These are phyloP conservation scores for Starmerella stigmatis DNA, from an alignment of 805 yeast species.

Conservation along the genomic window DNA sequence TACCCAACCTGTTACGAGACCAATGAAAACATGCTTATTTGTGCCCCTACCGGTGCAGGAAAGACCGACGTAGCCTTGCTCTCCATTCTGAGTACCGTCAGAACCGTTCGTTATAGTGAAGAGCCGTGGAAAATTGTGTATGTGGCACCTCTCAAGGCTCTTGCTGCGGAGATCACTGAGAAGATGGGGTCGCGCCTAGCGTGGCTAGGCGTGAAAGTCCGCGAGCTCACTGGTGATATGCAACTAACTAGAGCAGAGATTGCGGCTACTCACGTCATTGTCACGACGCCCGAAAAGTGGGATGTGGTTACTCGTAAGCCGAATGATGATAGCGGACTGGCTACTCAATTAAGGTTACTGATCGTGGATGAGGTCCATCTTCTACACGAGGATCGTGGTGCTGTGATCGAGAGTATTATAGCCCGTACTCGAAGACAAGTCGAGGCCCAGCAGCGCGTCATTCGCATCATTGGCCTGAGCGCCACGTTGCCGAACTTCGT, in stretches of 20 bases:
- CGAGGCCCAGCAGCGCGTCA: slow-evolving; percentile 87
- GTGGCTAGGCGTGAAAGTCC: slow-evolving; percentile 77
- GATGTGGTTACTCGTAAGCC: slow-evolving; percentile 94
- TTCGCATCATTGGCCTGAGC: slow-evolving; percentile 84
- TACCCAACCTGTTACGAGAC: slow-evolving; percentile 87
- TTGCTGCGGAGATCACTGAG: slow-evolving; percentile 94
- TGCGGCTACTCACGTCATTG: slow-evolving; percentile 71
- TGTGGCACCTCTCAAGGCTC: slow-evolving; percentile 86
- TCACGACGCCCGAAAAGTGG: slow-evolving; percentile 95
- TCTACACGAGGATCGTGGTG: slow-evolving; percentile 94
- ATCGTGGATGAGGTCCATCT: slow-evolving; percentile 95
- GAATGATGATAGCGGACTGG: slow-evolving; percentile 75
- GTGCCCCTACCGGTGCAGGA: slow-evolving; percentile 99
- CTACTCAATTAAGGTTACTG: slow-evolving; percentile 69
- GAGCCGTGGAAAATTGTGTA: slow-evolving; percentile 84
- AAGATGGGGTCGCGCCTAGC: slow-evolving; percentile 66
- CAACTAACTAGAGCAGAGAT: slow-evolving; percentile 76
- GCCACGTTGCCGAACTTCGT: slow-evolving; percentile 87
- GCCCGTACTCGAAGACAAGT: slow-evolving; percentile 93
- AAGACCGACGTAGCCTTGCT: slow-evolving; percentile 87
- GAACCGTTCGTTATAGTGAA: slow-evolving; percentile 35
- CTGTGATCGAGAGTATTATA: slow-evolving; percentile 89
- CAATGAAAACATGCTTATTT: slow-evolving; percentile 86
- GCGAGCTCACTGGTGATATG: slow-evolving; percentile 94
- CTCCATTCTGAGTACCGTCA: slow-evolving; percentile 66